phyloP scores from a whole-genome alignment of 345 rosid genomes.

The Melaleuca quinquenervia region DNA sequence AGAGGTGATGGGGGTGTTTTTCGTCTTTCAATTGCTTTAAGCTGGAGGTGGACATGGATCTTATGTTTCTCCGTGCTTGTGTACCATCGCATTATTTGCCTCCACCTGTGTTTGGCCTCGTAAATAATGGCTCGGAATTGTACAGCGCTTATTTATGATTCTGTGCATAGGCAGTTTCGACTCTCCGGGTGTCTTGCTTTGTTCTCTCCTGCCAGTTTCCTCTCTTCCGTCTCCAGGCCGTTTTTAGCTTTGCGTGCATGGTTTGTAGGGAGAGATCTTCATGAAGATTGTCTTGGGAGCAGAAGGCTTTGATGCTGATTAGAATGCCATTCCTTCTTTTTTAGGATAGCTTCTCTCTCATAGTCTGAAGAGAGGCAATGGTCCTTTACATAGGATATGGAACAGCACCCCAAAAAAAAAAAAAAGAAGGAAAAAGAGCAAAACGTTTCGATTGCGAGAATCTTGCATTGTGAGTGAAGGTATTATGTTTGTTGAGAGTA shows the following conservation, averaged over 20 bases:
- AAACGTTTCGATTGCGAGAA: background rate
- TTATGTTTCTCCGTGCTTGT: background rate
- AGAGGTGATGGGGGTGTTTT: background rate
- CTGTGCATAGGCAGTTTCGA: background rate
- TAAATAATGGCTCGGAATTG: background rate
- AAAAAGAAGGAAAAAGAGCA: too few species aligned
- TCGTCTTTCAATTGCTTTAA: background rate
- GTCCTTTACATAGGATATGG: background rate
- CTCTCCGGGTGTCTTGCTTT: background rate
- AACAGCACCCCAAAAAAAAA: accelerated
- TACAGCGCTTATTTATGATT: background rate
- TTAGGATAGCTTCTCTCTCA: background rate
- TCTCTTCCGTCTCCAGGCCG: background rate
- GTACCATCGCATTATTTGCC: background rate
- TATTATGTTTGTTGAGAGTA: background rate
- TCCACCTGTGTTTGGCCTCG: background rate
- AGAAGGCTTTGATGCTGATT: background rate
- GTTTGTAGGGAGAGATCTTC: background rate
- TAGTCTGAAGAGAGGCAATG: background rate
- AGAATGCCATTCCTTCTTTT: background rate
- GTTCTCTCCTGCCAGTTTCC: background rate
- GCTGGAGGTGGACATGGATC: background rate
- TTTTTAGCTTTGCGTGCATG: background rate
- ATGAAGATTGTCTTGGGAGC: background rate
- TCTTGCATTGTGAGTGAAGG: background rate